Evolutionary conservation across 1,139 yeast genomes (phyloP).

Genomic region (Suhomyces guaymorum): DNA sequence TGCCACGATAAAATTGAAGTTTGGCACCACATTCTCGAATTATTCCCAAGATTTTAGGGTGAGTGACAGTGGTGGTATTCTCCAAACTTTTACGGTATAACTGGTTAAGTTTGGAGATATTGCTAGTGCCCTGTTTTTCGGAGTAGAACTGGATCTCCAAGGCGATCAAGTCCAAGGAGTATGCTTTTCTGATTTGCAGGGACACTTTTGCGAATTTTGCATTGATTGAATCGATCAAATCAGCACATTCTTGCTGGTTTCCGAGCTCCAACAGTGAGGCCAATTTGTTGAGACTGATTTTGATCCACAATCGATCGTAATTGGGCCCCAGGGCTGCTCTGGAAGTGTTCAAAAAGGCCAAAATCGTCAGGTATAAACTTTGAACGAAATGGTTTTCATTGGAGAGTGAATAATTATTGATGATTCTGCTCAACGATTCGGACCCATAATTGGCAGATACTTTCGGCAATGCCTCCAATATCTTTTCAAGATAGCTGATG

Average conservation of each 20-base stretch:
- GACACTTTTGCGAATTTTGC: conserved; percentile 37
- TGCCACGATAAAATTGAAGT: conserved; percentile 59
- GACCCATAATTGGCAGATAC: conserved; percentile 55
- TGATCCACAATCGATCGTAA: conserved; percentile 58
- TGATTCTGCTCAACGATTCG: conserved; percentile 58
- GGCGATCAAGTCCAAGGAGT: conserved; percentile 63
- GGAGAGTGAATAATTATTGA: conserved; percentile 45
- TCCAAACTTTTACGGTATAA: conserved; percentile 51
- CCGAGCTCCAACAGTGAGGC: conserved; percentile 46
- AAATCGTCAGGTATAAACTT: conserved; percentile 31
- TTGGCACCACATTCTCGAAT: conserved; percentile 77
- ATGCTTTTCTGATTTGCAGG: conserved; percentile 48
- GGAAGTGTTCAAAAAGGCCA: conserved; percentile 21
- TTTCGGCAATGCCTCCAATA: conserved; percentile 27
- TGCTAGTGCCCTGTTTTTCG: conserved; percentile 22
- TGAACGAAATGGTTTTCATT: conserved; percentile 29
- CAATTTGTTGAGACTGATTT: conserved; percentile 54
- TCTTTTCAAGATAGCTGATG: conserved; percentile 27
- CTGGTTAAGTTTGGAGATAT: conserved; percentile 43
- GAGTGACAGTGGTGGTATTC: conserved; percentile 67
- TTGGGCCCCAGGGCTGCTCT: conserved; percentile 19
- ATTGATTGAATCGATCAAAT: conserved; percentile 44
- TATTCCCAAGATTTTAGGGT: conserved; percentile 70
- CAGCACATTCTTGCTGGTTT: conserved; percentile 37
- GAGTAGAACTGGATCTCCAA: conserved; percentile 59